Conservation (phyloP, 2,329 filamentous ascomycete species). For the Penicillium polonicum region DNA sequence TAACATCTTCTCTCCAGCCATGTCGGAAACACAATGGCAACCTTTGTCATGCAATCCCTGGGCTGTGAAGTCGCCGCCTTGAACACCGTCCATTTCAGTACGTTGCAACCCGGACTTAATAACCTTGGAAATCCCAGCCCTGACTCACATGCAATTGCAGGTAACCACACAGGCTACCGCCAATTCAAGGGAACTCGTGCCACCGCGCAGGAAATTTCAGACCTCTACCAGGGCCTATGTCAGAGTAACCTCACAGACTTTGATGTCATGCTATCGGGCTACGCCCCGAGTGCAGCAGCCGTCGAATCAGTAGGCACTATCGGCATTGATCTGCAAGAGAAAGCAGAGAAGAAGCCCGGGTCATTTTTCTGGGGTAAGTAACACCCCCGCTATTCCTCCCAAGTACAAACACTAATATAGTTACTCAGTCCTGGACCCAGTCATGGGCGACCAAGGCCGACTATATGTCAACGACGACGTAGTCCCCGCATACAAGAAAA, state of each 20-base stretch:
- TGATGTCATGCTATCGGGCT: constrained; percentile 91
- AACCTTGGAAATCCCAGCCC: background rate
- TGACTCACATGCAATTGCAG: constrained; percentile 46
- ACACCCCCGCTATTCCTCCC: background rate
- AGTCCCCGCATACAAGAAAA: constrained; percentile 80
- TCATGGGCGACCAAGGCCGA: constrained; percentile 94
- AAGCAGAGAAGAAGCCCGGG: constrained; percentile 62
- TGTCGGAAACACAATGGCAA: constrained; percentile 96
- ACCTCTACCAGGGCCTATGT: constrained; percentile 80
- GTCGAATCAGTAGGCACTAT: constrained; percentile 84
- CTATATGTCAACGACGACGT: constrained; percentile 91
- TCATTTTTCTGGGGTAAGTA: constrained; percentile 80
- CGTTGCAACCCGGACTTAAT: constrained; percentile 33
- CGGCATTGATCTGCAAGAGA: constrained; percentile 72
- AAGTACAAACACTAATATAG: constrained; percentile 5
- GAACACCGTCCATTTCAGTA: constrained; percentile 98
- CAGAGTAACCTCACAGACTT: constrained; percentile 84
- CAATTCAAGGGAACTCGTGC: constrained; percentile 84
- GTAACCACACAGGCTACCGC: constrained; percentile 91
- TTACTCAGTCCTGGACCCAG: constrained; percentile 77
- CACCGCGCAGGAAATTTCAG: constrained; percentile 75
- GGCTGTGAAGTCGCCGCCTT: constrained; percentile 92
- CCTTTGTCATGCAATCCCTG: constrained; percentile 87
- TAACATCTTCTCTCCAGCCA: constrained; percentile 59
- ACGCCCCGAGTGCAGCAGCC: constrained; percentile 82